These are phyloP conservation scores for Spergularia marina DNA, from an alignment of 148 eudicot genomes.

Conservation along the genomic window DNA sequence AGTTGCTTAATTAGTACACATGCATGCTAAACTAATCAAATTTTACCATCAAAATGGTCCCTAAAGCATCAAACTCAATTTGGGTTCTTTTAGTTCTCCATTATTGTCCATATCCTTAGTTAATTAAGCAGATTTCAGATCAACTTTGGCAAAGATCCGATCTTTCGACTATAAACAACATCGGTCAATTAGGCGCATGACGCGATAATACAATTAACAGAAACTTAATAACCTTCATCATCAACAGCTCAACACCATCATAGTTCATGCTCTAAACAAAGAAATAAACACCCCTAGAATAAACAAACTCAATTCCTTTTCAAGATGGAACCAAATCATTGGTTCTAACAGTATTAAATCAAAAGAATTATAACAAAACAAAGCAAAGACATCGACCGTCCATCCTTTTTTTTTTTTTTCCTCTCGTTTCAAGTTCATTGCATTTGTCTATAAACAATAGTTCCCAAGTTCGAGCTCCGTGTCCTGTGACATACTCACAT, in stretches of 20 bases:
- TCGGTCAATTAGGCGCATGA: neutral
- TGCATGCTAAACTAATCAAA: conserved; percentile 21
- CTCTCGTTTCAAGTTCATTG: conserved; percentile 4
- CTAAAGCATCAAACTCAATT: neutral
- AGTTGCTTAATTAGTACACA: conserved; percentile 25
- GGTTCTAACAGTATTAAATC: neutral
- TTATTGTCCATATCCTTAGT: conserved; percentile 24
- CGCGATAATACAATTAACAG: conserved; percentile 9
- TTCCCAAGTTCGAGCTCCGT: neutral
- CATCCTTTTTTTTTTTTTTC: neutral
- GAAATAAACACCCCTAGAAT: neutral
- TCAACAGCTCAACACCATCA: neutral
- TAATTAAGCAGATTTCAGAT: conserved; percentile 16
- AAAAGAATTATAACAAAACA: neutral
- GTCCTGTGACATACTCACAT: too few species aligned
- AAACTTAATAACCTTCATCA: neutral
- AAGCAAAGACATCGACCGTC: conserved; percentile 13
- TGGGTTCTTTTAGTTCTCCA: conserved; percentile 10
- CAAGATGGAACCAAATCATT: conserved; percentile 6
- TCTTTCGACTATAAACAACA: conserved; percentile 5
- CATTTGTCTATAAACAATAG: conserved; percentile 5
- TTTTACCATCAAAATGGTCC: conserved; percentile 24
- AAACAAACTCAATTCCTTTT: conserved; percentile 13
- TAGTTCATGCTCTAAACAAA: neutral
- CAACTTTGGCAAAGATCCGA: conserved; percentile 4